Conservation (phyloP, 257 asterid genomes). For the Anisodus acutangulus region DNA sequence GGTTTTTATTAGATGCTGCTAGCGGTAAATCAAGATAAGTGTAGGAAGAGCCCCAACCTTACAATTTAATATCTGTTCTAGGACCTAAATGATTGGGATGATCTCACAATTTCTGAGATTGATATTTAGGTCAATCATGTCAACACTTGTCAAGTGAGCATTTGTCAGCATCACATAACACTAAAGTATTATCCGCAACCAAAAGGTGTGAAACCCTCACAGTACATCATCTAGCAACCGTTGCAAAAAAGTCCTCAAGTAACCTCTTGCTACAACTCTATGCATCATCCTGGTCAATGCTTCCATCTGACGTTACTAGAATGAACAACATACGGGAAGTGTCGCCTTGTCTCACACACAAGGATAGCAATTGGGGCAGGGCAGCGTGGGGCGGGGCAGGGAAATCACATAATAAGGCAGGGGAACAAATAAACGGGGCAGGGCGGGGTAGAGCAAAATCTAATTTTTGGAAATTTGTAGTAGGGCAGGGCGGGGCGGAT, state of each 20-base stretch:
- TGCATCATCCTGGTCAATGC: neutral
- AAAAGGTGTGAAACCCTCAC: neutral
- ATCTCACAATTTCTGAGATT: neutral
- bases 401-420: too few relatives aligned
- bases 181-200: neutral
- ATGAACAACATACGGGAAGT: neutral
- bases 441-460: too few relatives aligned
- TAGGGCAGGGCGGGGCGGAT: too few relatives aligned
- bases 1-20: neutral
- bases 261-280: neutral
- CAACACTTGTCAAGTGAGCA: neutral
- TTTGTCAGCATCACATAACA: neutral
- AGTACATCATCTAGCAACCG: neutral
- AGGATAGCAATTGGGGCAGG: too few relatives aligned
- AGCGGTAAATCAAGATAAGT: neutral
- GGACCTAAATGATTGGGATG: neutral
- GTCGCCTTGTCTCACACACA: neutral
- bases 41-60: neutral
- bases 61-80: neutral
- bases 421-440: too few relatives aligned
- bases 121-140: neutral
- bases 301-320: neutral
- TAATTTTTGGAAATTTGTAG: too few relatives aligned
- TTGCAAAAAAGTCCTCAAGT: neutral
- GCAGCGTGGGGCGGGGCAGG: too few relatives aligned